phyloP scores from a whole-genome alignment of 768 basidiomycete species.

The Holtermannia corniformis region DNA sequence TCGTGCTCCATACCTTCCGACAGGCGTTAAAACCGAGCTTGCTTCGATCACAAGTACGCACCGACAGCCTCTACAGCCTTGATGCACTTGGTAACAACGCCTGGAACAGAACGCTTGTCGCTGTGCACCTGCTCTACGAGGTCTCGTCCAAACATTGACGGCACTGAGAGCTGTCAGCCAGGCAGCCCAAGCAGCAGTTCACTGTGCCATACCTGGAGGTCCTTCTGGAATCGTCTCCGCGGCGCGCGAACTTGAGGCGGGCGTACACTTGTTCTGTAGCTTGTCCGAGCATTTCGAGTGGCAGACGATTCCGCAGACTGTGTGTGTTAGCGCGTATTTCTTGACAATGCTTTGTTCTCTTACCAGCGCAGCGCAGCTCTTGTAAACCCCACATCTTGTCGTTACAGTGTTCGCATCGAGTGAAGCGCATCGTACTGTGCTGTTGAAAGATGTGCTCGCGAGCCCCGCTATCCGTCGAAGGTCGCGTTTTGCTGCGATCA shows the following conservation, averaged over 20 bases:
- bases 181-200: no score
- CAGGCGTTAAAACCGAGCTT: neutral
- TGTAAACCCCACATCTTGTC: constrained; percentile 99
- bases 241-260: constrained; percentile 6
- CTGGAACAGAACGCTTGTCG: constrained; percentile 51
- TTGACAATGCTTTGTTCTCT: constrained; percentile 41
- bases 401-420: constrained; percentile 87
- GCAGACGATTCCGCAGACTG: constrained; percentile 75
- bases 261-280: constrained; percentile 56
- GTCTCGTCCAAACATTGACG: constrained; percentile 88
- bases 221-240: constrained; percentile 20
- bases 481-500: constrained; percentile 20
- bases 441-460: constrained; percentile 81
- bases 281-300: constrained; percentile 76
- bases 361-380: constrained; percentile 70
- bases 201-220: no score
- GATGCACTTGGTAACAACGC: constrained; percentile 93
- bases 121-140: constrained; percentile 65
- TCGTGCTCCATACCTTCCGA: constrained; percentile 92
- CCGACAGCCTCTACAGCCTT: constrained; percentile 80
- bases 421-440: constrained; percentile 74
- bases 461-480: constrained; percentile 32
- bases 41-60: constrained; percentile 44
- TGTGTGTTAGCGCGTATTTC: neutral
- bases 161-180: constrained; percentile 45